Evolutionary conservation across 768 basidiomycete species (phyloP), one percentile per base, ranked within the genome.

Genomic region (Hypholoma sublateritium): DNA sequence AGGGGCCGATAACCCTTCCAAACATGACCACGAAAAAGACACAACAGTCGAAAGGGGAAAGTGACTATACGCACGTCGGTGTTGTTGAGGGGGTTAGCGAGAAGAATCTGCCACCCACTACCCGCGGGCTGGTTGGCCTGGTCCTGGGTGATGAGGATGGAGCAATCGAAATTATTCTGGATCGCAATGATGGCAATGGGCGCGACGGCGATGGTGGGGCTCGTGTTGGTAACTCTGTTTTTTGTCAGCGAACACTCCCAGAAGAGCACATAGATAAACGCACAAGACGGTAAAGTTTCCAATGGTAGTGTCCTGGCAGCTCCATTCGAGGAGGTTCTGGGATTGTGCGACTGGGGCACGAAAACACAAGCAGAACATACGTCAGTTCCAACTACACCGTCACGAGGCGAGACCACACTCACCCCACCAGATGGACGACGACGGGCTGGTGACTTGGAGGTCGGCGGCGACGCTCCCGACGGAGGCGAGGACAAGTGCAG

Each of bases 351-450:
- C 88, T 89, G 62, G 34, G 9, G 17, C 21, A 6, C 12, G 45
- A 24, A 32, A 48, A 13, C 17, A 48, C 7, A 42, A 35, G 16
- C 22, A n/a, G 22, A 32, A 37, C 43, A 51, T 49, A 6, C 0
- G 13, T 32, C 6, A 32, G 28, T 32, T 32, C 7, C 25, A 3
- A 7, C 4, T 5, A 32, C 9, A 5, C 28, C 5, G 28, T 32
- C 28, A 32, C 28, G 28, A 32, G 28, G 9, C 28, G 28, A 32
- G 28, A 9, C 28, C 3, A 9, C 28, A 77, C 83, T 49, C 57
- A 88, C 86, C 81, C 86, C 86, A 88, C 86, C 86, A 88, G 7
- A 71, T 65, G 61, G 70, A 50, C 1, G 74, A 65, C 32, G 74
- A 72, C 2, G 86, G 86, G 41, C 67, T 63, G 44, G 76, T 70